These are phyloP conservation scores for Fusarium sarcochroum DNA, from an alignment of 2,329 filamentous ascomycete species.

Conservation along the genomic window DNA sequence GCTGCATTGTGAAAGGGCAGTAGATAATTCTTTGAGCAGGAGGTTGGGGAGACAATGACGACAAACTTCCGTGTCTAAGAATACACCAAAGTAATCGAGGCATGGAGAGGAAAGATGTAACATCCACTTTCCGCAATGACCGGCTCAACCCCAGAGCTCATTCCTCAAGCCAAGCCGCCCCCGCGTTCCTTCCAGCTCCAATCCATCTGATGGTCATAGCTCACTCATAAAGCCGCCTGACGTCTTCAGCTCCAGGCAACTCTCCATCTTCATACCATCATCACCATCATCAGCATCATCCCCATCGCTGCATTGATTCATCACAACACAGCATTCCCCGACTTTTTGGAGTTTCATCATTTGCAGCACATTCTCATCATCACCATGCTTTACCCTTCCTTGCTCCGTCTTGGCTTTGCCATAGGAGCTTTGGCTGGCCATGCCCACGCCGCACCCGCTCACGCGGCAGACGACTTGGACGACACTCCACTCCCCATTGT, in stretches of 20 bases:
- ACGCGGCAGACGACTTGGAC: constrained; percentile 55
- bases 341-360: constrained; percentile 7
- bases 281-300: constrained; percentile 18
- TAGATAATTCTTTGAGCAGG: not conserved
- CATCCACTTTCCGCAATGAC: constrained; percentile 7
- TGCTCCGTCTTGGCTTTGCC: constrained; percentile 49
- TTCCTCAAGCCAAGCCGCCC: constrained; percentile 15
- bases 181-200: constrained; percentile 24
- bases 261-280: constrained; percentile 27
- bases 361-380: not conserved
- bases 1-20: not conserved
- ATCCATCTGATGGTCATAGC: constrained; percentile 35
- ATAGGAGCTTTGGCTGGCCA: constrained; percentile 51
- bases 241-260: constrained; percentile 36
- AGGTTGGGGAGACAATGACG: too few species aligned
- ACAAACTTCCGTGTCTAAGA: too few species aligned
- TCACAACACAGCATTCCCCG: constrained; percentile 7
- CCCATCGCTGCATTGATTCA: constrained; percentile 19
- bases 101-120: not conserved
- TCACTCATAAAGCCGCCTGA: constrained; percentile 18
- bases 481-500: constrained; percentile 87
- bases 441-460: constrained; percentile 42
- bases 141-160: constrained; percentile 4
- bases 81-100: not conserved
- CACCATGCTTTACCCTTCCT: constrained; percentile 38